Evolutionary conservation across 176 grass and related monocot genomes (phyloP).

Genomic region (Eragrostis nindensis): DNA sequence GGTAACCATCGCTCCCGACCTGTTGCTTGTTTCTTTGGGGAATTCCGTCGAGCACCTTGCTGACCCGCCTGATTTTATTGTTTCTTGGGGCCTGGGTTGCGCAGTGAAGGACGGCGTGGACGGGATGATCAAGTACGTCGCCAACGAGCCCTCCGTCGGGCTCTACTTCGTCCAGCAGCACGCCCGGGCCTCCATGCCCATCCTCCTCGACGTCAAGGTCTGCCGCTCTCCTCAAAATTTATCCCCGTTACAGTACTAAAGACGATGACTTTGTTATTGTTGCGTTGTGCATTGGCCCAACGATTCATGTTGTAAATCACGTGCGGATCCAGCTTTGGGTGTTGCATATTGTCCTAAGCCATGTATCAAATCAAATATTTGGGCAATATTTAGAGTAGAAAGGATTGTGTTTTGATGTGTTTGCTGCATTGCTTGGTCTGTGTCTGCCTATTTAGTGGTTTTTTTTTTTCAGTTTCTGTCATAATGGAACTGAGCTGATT

Average conservation of each 20-base stretch:
- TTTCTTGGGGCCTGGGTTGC: not conserved
- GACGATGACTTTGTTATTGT: not conserved
- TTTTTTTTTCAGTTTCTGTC: not conserved
- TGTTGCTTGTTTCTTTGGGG: not conserved
- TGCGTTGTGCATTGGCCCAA: not conserved
- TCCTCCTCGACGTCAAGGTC: slow-evolving; percentile 85
- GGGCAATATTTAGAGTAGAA: not conserved
- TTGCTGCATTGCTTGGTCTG: slow-evolving; percentile 14
- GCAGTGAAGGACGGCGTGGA: slow-evolving; percentile 92
- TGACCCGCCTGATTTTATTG: not conserved
- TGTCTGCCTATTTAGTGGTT: not conserved
- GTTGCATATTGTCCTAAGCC: not conserved
- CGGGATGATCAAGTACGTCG: slow-evolving; percentile 84
- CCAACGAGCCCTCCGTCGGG: slow-evolving; percentile 91
- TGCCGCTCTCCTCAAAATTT: not conserved
- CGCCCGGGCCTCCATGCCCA: slow-evolving; percentile 77
- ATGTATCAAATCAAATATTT: not conserved
- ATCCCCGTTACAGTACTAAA: not conserved
- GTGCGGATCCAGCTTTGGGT: not conserved
- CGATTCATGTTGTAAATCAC: not conserved
- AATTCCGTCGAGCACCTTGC: slow-evolving; percentile 36
- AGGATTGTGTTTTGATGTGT: not conserved
- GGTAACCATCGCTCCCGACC: slow-evolving; percentile 33
- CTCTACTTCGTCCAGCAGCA: slow-evolving; percentile 98
- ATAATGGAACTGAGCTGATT: not conserved